Base-by-base conservation (phyloP, 192 early-diverging fungal species). In the Coemansia aciculifera region DNA sequence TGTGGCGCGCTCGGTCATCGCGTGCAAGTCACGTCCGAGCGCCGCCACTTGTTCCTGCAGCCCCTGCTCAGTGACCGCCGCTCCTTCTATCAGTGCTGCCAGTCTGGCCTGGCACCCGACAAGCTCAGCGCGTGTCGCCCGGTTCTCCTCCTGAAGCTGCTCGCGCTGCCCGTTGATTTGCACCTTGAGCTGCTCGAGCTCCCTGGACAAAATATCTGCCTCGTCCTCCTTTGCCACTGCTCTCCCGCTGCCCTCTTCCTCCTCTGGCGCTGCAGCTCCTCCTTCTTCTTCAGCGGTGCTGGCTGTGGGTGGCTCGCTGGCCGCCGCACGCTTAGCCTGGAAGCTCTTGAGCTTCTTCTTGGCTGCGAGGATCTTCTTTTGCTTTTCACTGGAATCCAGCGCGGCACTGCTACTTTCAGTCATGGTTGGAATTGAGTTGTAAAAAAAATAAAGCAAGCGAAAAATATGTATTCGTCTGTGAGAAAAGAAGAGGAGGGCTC, bases 261-360 rank as follows among this genome's bases (percentile, higher is more conserved):
- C 34, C 17, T 44, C 48, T 59, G 31, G 51, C n/a, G 19, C 40
- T 52, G 52, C 42, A n/a, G 49, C 57, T 3, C 6, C 61, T 23
- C 19, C 46, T 3, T 15, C 61, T 23, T 34, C 46, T 9, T 32
- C 46, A 3, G 27, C 11, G 15, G 46, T 34, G 9, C 49, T 34
- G 21, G 48, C 27, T 7, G 70, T 36, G 24, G 24, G 43, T 1
- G 57, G 13, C 23, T 21, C 38, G 19, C 64, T 39, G 37, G 63
- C 77, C 34, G 69, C 78, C 37, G 78, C 78, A 42, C 78, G 78
- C 61, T 73, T 73, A 51, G 70, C 73, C 54, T 81, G 78, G 67
- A 81, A 81, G 63, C 64, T 73, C 61, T 73, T 75, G 37, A 76
- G 79, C 67, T 76, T 75, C 62, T 81, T 81, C 68, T 81, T 81